Conservation (phyloP, 2,329 filamentous ascomycete genomes). For the Trichoderma breve region DNA sequence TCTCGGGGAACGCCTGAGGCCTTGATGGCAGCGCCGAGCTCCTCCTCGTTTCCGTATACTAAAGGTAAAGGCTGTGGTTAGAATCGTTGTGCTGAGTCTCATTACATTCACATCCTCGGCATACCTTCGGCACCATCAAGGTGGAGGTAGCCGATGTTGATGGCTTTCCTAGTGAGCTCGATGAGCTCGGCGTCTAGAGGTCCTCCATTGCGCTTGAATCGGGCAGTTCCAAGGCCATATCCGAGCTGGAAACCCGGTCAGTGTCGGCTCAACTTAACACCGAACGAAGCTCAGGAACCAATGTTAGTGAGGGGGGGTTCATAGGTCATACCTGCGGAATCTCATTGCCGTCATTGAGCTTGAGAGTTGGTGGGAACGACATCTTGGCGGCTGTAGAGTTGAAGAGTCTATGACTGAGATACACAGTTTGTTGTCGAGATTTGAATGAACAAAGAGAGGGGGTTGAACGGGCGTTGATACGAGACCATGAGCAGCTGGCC, state of each 20-base stretch:
- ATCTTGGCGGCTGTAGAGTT: neutral
- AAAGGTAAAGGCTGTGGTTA: constrained; percentile 10
- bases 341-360: constrained; percentile 70
- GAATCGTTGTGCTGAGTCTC: neutral
- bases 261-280: neutral
- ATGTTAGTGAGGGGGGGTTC: neutral
- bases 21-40: constrained; percentile 71
- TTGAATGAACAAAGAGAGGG: neutral
- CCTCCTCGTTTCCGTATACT: constrained; percentile 65
- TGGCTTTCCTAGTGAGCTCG: constrained; percentile 56
- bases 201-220: constrained; percentile 49
- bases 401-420: neutral
- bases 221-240: constrained; percentile 70
- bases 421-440: neutral
- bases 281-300: neutral
- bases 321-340: constrained; percentile 61
- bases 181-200: constrained; percentile 55
- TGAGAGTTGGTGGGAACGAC: constrained; percentile 41
- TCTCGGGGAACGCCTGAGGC: constrained; percentile 62
- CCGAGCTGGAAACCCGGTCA: constrained; percentile 50
- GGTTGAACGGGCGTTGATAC: neutral
- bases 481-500: neutral
- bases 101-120: constrained; percentile 17
- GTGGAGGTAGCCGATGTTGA: constrained; percentile 68
- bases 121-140: constrained; percentile 71